Evolutionary conservation across 805 yeast genomes (phyloP), one percentile per base, ranked within the genome.

Genomic region (Suhomyces emberorum): DNA sequence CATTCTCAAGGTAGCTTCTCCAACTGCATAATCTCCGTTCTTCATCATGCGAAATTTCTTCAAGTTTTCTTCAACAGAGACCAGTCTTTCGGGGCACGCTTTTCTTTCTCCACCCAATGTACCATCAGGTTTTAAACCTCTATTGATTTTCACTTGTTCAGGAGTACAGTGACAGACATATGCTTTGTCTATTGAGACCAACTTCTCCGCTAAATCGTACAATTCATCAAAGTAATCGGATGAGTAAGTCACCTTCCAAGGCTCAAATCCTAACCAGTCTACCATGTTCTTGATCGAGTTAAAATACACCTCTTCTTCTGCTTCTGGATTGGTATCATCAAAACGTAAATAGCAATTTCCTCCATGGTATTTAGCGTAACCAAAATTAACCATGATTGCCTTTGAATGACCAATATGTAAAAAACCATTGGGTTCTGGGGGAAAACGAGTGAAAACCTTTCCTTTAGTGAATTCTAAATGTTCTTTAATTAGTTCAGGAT

Each of bases 261-360:
- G 99, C 47, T 70, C 62, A 57, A 87, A 93, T 12, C 99, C 99
- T 43, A 93, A 74, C 99, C 99, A 93, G 42, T 74, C 72, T 34
- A 93, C 83, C 78, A 91, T 86, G 44, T 80, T 81, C 55, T 77
- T 69, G 43, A 93, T 93, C 31, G 95, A 81, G 47, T 77, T 79
- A 62, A 93, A 88, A 59, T 84, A 93, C 37, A 79, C 78, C 49
- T 88, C 96, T 50, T 93, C 97, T 66, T 93, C 99, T 30, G 97
- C 96, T 65, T 93, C 98, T 1, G 99, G 99, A 55, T 93, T 93
- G 22, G 99, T 93, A 59, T 93, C 99, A 63, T 93, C 99, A 52
- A 79, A 93, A 61, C 99, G 77, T 60, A 93, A 74, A 59, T 88
- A 88, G 63, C 98, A 93, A 35, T 77, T 72, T 46, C 99, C 99